Evolutionary conservation across 495 filamentous ascomycete genomes (phyloP).

Genomic region (Sabuloglossum arenarium): DNA sequence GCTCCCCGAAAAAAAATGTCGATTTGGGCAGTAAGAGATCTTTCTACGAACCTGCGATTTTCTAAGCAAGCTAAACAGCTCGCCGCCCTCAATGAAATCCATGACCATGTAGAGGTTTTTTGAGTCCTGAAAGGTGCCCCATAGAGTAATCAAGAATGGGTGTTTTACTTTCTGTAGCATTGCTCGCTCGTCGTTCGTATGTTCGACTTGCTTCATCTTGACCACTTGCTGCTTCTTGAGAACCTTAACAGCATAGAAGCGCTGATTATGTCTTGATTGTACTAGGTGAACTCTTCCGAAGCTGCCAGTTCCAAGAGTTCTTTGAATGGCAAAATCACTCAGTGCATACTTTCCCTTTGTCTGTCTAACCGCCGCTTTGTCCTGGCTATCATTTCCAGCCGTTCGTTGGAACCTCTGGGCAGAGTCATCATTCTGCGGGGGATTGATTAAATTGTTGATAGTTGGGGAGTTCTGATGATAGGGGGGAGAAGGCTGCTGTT

Average conservation of each 20-base stretch:
- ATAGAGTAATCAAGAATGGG: constrained; percentile 89
- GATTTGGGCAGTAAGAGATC: constrained; percentile 6
- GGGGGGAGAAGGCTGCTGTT: constrained; percentile 17
- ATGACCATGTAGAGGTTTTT: constrained; percentile 99
- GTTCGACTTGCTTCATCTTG: constrained; percentile 99
- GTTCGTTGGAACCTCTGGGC: constrained; percentile 8
- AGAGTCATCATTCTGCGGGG: constrained; percentile 28
- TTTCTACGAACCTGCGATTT: constrained; percentile 75
- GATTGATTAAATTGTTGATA: constrained; percentile 53
- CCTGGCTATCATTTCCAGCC: constrained; percentile 8
- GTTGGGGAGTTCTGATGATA: constrained; percentile 19
- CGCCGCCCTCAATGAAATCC: constrained; percentile 99
- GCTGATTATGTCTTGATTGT: constrained; percentile 88
- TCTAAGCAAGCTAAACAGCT: constrained; percentile 83
- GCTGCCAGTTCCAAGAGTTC: constrained; percentile 88
- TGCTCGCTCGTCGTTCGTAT: constrained; percentile 89
- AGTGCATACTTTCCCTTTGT: constrained; percentile 98
- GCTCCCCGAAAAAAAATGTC: not conserved
- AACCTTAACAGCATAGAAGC: constrained; percentile 96
- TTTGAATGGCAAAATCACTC: constrained; percentile 64
- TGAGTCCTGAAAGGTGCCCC: constrained; percentile 94
- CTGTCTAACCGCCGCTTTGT: constrained; percentile 29
- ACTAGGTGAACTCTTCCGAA: constrained; percentile 93
- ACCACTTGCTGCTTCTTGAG: constrained; percentile 96
- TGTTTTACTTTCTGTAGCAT: constrained; percentile 94